Percentiles rank a stretch among this genome's conserved stretches.
phyloP scores from a whole-genome alignment of 1,139 yeast genomes.

The Wickerhamomyces sp. region DNA sequence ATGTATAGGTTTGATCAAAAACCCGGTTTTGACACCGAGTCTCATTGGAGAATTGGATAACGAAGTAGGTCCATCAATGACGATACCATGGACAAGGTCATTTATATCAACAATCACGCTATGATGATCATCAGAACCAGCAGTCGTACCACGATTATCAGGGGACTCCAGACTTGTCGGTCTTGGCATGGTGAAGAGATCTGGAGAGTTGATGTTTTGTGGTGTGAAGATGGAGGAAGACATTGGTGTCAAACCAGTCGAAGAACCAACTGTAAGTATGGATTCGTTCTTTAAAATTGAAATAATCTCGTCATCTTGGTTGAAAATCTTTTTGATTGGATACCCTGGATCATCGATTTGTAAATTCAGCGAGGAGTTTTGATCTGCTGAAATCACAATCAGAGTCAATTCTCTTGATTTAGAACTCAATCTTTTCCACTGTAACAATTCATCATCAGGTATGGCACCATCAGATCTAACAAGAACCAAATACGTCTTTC shows the following conservation, averaged over 20 bases:
- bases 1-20: conserved; percentile 43
- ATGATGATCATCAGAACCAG: conserved; percentile 24
- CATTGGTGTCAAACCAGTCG: conserved; percentile 24
- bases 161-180: conserved; percentile 24
- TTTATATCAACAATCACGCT: conserved; percentile 35
- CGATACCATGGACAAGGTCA: conserved; percentile 58
- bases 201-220: conserved; percentile 32
- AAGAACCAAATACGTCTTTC: conserved; percentile 53
- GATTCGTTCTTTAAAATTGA: conserved; percentile 18
- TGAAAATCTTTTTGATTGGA: conserved; percentile 30
- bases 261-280: conserved; percentile 21
- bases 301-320: conserved; percentile 20
- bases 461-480: conserved; percentile 67
- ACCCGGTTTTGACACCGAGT: conserved; percentile 68
- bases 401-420: conserved; percentile 59
- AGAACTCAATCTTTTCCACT: conserved; percentile 67
- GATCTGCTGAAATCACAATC: conserved; percentile 70
- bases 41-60: conserved; percentile 67
- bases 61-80: conserved; percentile 58
- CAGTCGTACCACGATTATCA: conserved; percentile 19
- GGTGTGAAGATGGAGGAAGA: conserved; percentile 29
- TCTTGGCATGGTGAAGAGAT: conserved; percentile 36
- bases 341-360: conserved; percentile 27
- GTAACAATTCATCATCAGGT: conserved; percentile 74
- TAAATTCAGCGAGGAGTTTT: conserved; percentile 53